A percentile compares a stretch with the other conserved stretches of the same genome.
phyloP scores from a whole-genome alignment of 2,329 filamentous ascomycete species.

The Colletotrichum lentis region DNA sequence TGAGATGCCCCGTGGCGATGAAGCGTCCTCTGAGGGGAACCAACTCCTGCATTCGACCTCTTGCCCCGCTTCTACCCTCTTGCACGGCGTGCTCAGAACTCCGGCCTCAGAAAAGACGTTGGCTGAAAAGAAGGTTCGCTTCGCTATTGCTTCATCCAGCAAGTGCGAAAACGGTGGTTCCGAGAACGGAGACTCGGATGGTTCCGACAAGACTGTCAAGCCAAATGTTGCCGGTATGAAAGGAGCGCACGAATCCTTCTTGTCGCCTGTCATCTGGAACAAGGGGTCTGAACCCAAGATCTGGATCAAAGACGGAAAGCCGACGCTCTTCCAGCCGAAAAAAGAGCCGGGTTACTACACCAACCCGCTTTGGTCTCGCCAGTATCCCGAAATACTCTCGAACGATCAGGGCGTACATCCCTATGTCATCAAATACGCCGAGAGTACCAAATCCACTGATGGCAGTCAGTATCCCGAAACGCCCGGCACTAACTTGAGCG shows the following conservation, averaged over 20 bases:
- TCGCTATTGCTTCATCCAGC: background rate
- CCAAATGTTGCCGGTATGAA: conserved; percentile 1
- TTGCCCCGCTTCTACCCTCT: background rate
- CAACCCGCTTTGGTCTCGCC: conserved; percentile 32
- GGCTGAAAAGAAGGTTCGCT: conserved; percentile 32
- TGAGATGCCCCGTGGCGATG: background rate
- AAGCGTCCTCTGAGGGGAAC: background rate
- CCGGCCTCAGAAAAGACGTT: background rate
- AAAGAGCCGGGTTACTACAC: conserved; percentile 24
- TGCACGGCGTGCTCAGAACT: conserved; percentile 9
- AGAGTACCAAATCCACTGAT: background rate
- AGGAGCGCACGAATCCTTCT: background rate
- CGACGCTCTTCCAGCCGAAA: conserved; percentile 28
- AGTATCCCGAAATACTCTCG: conserved; percentile 33
- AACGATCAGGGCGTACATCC: conserved; percentile 5
- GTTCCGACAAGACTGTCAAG: conserved; percentile 17
- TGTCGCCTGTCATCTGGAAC: conserved; percentile 29
- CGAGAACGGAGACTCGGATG: conserved; percentile 7
- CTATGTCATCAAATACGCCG: background rate
- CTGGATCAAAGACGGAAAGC: conserved; percentile 30
- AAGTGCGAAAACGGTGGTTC: background rate
- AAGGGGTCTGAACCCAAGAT: conserved; percentile 32
- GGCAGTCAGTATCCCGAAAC: background rate
- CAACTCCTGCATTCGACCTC: background rate
- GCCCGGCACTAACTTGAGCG: background rate